A percentile compares a stretch with the other conserved stretches of the same genome.
Evolutionary conservation across 306 rosid species (phyloP).

Genomic region (Purshia tridentata): DNA sequence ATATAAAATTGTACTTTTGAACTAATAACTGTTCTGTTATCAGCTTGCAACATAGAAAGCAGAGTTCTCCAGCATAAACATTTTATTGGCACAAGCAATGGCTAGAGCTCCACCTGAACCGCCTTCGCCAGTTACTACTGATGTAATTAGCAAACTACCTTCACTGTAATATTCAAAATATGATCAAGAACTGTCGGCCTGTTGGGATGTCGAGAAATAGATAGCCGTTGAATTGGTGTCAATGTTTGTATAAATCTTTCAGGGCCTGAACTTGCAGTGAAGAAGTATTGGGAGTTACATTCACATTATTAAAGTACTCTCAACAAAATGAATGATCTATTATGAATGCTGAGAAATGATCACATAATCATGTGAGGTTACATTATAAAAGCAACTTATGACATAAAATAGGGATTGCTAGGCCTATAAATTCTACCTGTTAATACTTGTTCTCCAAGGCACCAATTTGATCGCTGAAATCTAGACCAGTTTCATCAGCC

Average conservation of each 20-base stretch:
- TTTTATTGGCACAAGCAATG: constrained; percentile 58
- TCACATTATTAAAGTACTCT: background rate
- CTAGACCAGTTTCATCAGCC: constrained; percentile 63
- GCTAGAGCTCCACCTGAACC: constrained; percentile 71
- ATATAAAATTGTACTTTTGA: background rate
- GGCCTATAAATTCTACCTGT: constrained; percentile 31
- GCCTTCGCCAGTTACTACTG: constrained; percentile 59
- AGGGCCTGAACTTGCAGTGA: constrained; percentile 45
- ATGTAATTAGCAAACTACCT: constrained; percentile 30
- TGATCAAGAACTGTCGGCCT: constrained; percentile 67
- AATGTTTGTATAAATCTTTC: constrained; percentile 49
- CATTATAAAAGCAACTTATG: background rate
- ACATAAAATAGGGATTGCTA: background rate
- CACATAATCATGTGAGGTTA: constrained; percentile 1
- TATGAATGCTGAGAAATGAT: background rate
- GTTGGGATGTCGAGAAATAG: constrained; percentile 61
- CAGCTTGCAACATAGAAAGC: constrained; percentile 65
- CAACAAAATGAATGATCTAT: background rate
- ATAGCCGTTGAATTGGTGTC: constrained; percentile 55
- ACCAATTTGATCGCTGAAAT: constrained; percentile 56
- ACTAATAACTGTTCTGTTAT: background rate
- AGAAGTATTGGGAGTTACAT: constrained; percentile 3
- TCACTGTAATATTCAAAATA: constrained; percentile 53
- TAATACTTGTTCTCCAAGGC: constrained; percentile 47
- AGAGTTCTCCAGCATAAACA: constrained; percentile 63